Base-by-base conservation (phyloP, 1,139 yeast genomes). In the Geotrichum carabidarum region DNA sequence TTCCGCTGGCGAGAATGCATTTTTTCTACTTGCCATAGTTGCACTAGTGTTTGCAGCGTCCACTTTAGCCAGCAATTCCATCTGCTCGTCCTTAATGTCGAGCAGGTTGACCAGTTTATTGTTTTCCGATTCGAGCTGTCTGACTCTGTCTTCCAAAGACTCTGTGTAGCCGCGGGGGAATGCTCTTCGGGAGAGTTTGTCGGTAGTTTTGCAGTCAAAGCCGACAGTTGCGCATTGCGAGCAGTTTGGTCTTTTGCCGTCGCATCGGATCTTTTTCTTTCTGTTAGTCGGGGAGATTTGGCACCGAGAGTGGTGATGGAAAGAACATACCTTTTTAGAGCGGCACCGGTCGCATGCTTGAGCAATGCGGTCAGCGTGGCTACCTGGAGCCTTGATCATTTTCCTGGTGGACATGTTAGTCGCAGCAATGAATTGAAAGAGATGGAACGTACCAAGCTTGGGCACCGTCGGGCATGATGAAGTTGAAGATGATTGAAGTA, bases 291-390 rank as follows among this genome's bases (percentile, higher is more conserved):
- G 9, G 14, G 14, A 36, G n/a, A 6, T 11, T 36, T 12, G 38
- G 14, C 2, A 37, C n/a, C 18, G 15, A 37, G 17, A n/a, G 3
- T 11, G 37, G 14, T 34, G 37, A 7, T 11, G 7, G 3, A n/a
- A 7, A n/a, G 15, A 37, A 37, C 40, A 37, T 37, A 37, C 40
- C 17, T 37, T 87, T 67, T 87, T 87, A 48, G 90, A 85, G 52
- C 95, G 73, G 65, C 96, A 87, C 52, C 96, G 70, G 66, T 88
- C 95, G 70, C 95, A 88, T 0, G 95, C 95, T 64, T 87, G 95
- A 0, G 94, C 90, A 17, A 83, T 81, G 57, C 90, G 70, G 55
- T 79, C 79, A 0, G 74, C 69, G 38, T 74, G 72, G 18, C 81
- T 71, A 1, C 88, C 88, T 1, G 85, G 86, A 2, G 84, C 77